Evolutionary conservation across 805 yeast species (phyloP), one percentile per base, ranked within the genome.

Genomic region (Sugiyamaella marilandica): DNA sequence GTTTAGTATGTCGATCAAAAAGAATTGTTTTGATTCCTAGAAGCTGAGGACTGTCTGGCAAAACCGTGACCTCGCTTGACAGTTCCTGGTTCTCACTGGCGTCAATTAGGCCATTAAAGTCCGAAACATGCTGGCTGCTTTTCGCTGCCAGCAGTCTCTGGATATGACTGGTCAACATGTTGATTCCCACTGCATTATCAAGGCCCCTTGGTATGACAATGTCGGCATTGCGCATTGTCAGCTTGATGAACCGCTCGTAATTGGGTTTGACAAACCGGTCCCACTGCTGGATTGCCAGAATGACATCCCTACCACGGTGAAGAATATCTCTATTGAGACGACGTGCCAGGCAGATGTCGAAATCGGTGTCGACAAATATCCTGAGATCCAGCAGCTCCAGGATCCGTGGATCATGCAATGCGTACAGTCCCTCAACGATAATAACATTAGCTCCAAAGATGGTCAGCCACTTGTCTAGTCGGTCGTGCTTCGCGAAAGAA

Each of bases 401-500:
- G 14, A 94, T 69, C 41, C 90, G 76, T 45, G 76, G 75, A 65
- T 85, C 89, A 56, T 84, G 82, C 43, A 94, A 69, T 0, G 96
- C 89, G 65, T 87, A 88, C 2, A 94, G 82, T 1, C 99, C 99
- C 68, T 94, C 99, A 36, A 94, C 72, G 5, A 94, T 85, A 50
- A 94, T 86, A 18, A 94, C 95, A 65, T 90, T 90, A 13, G 97
- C 97, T 1, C 97, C 98, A 63, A 90, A 91, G 16, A 94, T 81
- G 2, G 91, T 83, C 47, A 84, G 73, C n/a, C 76, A 75, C 63
- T 84, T 82, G 39, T 75, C 79, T 1, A 92, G 82, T 8, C 82
- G 79, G 59, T 63, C 62, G 65, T 86, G 95, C 44, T 74, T 64
- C 56, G 74, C 69, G 72, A 88, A 84, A 53, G 97, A 76, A 69